Evolutionary conservation across 108 stramenopile genomes (phyloP).

Genomic region (Nitzschia putrida): DNA sequence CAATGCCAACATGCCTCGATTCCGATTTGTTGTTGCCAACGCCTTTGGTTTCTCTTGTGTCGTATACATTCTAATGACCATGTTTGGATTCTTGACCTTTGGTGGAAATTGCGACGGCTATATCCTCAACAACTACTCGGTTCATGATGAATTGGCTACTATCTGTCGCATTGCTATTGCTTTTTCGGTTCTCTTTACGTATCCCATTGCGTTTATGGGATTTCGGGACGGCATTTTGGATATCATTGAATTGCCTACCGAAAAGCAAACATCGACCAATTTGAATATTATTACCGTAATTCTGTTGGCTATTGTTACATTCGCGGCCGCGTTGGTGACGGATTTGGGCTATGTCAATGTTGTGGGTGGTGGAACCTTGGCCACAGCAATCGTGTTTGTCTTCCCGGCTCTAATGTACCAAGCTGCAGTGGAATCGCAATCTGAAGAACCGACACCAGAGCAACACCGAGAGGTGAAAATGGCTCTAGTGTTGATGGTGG

Average conservation of each 20-base stretch:
- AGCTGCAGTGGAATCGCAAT: not conserved
- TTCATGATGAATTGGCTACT: conserved; percentile 69
- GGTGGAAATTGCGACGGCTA: conserved; percentile 65
- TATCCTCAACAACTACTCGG: conserved; percentile 86
- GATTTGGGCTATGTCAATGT: conserved; percentile 67
- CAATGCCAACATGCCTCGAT: conserved; percentile 59
- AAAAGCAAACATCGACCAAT: conserved; percentile 56
- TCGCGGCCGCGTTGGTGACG: conserved; percentile 40
- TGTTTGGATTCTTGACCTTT: conserved; percentile 78
- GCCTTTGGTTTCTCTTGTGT: conserved; percentile 61
- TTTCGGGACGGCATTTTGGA: conserved; percentile 79
- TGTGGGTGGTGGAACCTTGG: conserved; percentile 85
- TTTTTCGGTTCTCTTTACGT: conserved; percentile 67
- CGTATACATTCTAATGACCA: conserved; percentile 62
- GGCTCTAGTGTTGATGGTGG: conserved; percentile 14
- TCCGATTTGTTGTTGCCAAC: conserved; percentile 52
- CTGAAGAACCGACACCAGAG: not conserved
- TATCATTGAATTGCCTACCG: conserved; percentile 55
- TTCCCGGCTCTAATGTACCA: conserved; percentile 86
- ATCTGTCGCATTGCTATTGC: conserved; percentile 74
- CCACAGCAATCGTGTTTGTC: conserved; percentile 72
- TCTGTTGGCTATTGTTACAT: conserved; percentile 46
- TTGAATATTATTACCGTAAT: conserved; percentile 60
- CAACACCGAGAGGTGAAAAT: conserved; percentile 16
- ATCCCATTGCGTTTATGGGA: conserved; percentile 90